Percentiles rank a stretch among this genome's conserved stretches.
phyloP scores from a whole-genome alignment of 2,329 filamentous ascomycete genomes.

The Alternaria arbusti region DNA sequence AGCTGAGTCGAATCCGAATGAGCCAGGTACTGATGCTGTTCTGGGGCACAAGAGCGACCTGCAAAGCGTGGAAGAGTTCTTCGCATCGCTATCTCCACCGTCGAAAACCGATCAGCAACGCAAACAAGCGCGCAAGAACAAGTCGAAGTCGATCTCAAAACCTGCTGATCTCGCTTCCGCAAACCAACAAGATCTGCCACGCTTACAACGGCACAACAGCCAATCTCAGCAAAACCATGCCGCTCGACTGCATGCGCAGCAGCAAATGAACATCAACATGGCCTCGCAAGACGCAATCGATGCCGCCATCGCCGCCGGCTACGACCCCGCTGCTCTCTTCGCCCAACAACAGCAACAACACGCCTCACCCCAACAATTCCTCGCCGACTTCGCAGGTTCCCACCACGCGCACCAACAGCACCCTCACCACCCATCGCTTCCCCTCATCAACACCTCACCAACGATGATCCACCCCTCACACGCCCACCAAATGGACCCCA shows the following conservation, averaged over 20 bases:
- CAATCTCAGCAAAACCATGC: slow-evolving; percentile 31
- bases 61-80: slow-evolving; percentile 95
- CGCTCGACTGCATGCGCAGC: slow-evolving; percentile 37
- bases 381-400: slow-evolving; percentile 56
- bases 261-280: slow-evolving; percentile 39
- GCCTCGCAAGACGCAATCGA: slow-evolving; percentile 39
- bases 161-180: slow-evolving; percentile 22
- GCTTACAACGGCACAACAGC: slow-evolving; percentile 25
- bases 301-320: slow-evolving; percentile 32
- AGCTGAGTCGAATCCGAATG: slow-evolving; percentile 69
- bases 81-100: slow-evolving; percentile 76
- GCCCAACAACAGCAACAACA: slow-evolving; percentile 26
- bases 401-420: slow-evolving; percentile 49
- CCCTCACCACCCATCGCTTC: slow-evolving; percentile 41
- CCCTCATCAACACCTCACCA: slow-evolving; percentile 46
- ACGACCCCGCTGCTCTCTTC: slow-evolving; percentile 40
- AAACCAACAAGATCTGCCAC: slow-evolving; percentile 34
- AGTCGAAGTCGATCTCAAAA: slow-evolving; percentile 46
- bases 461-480: slow-evolving; percentile 36
- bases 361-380: slow-evolving; percentile 40
- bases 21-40: slow-evolving; percentile 84
- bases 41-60: slow-evolving; percentile 87
- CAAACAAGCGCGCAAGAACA: slow-evolving; percentile 57
- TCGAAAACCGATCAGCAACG: slow-evolving; percentile 55
- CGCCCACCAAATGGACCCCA: slow-evolving; percentile 37